Percentiles rank a stretch among this genome's conserved stretches.
Conservation (phyloP, 2,329 filamentous ascomycete species). For the Xylariaceae sp. region DNA sequence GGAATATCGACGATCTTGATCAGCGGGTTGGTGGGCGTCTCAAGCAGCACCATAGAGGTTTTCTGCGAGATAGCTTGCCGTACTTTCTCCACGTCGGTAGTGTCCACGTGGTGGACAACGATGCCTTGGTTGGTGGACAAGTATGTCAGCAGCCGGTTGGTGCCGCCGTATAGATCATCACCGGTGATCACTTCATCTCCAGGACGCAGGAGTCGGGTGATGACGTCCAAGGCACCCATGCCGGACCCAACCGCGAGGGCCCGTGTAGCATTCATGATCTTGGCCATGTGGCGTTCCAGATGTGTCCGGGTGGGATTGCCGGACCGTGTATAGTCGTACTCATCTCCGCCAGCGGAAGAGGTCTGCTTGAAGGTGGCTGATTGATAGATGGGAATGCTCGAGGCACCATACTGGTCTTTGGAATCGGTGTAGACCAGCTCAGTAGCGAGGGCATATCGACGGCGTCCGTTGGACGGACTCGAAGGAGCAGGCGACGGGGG, state of each 20-base stretch:
- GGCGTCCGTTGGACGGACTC: slow-evolving; percentile 73
- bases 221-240: slow-evolving; percentile 96
- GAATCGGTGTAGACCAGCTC: slow-evolving; percentile 95
- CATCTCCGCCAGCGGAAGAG: slow-evolving; percentile 70
- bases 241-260: slow-evolving; percentile 91
- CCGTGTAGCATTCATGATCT: slow-evolving; percentile 95
- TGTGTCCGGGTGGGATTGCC: slow-evolving; percentile 96
- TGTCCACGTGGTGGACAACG: slow-evolving; percentile 92
- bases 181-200: slow-evolving; percentile 97
- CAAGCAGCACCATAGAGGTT: slow-evolving; percentile 91
- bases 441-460: slow-evolving; percentile 86
- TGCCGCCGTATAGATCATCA: slow-evolving; percentile 93
- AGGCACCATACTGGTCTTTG: slow-evolving; percentile 94
- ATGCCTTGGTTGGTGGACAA: slow-evolving; percentile 86
- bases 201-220: slow-evolving; percentile 81
- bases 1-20: slow-evolving; percentile 97
- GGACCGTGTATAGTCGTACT: slow-evolving; percentile 98
- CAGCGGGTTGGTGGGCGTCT: slow-evolving; percentile 93
- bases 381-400: slow-evolving; percentile 96
- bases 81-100: slow-evolving; percentile 71
- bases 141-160: slow-evolving; percentile 88
- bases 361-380: slow-evolving; percentile 97
- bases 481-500: slow-evolving; percentile 92
- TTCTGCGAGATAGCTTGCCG: slow-evolving; percentile 64
- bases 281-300: slow-evolving; percentile 91